Conservation (phyloP, 768 basidiomycete species). For the Rhodosporidiobolus sp. region DNA sequence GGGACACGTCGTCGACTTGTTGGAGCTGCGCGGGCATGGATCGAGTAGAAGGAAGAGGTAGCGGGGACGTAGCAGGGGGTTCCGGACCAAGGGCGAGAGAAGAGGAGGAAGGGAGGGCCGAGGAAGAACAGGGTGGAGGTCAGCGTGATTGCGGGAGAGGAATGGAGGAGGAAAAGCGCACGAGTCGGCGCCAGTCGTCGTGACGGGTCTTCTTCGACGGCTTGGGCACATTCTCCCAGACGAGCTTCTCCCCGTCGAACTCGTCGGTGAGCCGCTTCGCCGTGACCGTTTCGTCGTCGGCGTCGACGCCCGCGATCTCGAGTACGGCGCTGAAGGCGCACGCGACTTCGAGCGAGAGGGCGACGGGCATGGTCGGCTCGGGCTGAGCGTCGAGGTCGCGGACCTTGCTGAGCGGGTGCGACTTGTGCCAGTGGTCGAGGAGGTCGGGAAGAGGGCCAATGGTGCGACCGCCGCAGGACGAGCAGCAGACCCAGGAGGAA, state of each 20-base stretch:
- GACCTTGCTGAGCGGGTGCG: background rate
- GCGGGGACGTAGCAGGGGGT: too few relatives aligned
- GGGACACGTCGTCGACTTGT: too few relatives aligned
- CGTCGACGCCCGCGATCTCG: background rate
- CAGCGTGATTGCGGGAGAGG: too few relatives aligned
- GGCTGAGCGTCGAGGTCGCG: fast-evolving
- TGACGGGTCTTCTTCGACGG: background rate
- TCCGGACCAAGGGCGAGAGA: too few relatives aligned
- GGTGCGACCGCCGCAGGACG: background rate
- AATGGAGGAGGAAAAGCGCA: background rate
- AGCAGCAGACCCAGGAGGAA: background rate
- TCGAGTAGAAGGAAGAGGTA: too few relatives aligned
- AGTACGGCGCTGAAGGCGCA: background rate
- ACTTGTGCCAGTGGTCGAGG: background rate
- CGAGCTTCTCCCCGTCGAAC: background rate
- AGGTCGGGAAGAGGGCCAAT: background rate
- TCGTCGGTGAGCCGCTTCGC: background rate
- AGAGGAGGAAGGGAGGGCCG: too few relatives aligned
- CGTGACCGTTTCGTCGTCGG: background rate
- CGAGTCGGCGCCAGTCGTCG: background rate
- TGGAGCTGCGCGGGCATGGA: too few relatives aligned
- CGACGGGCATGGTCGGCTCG: background rate
- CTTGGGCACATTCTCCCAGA: background rate
- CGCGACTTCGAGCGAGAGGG: background rate
- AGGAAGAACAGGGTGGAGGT: too few relatives aligned